Evolutionary conservation across 1,139 yeast genomes (phyloP).

Genomic region (Hyphopichia pseudoburtonii): DNA sequence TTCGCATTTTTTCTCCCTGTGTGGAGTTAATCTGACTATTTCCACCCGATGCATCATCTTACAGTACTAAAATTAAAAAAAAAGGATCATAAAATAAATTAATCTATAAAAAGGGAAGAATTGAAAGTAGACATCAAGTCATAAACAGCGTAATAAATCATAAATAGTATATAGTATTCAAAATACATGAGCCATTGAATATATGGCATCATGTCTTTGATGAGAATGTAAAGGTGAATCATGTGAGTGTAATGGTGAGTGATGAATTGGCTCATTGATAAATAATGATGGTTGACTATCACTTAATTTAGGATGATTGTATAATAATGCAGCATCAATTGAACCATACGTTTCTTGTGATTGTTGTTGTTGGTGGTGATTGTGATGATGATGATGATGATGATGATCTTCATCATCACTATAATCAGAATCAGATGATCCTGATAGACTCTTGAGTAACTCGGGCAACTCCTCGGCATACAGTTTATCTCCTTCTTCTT

Average conservation of each 20-base stretch:
- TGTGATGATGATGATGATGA: conserved; percentile 1
- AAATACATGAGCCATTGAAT: conserved; percentile 22
- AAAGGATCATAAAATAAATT: too few relatives aligned
- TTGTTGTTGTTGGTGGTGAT: conserved; percentile 4
- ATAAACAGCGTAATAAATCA: too few relatives aligned
- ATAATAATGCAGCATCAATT: neutral
- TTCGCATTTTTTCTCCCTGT: too few relatives aligned
- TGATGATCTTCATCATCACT: conserved; percentile 13
- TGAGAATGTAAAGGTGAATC: too few relatives aligned
- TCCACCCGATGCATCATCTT: too few relatives aligned
- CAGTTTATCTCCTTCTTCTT: too few relatives aligned
- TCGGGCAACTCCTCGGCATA: conserved; percentile 21
- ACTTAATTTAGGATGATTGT: neutral
- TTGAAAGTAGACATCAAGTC: too few relatives aligned
- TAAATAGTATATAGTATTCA: conserved; percentile 7
- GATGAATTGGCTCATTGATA: too few relatives aligned
- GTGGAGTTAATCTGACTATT: too few relatives aligned
- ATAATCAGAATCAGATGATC: conserved; percentile 32
- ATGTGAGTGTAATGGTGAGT: too few relatives aligned
- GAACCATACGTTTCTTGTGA: conserved; percentile 1
- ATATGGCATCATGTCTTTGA: conserved; percentile 22
- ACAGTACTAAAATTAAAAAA: too few relatives aligned
- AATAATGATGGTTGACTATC: neutral
- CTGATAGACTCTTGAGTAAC: conserved; percentile 20
- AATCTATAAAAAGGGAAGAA: too few relatives aligned